Evolutionary conservation across 805 yeast genomes (phyloP), one percentile per base, ranked within the genome.

Genomic region (Torulaspora franciscae): DNA sequence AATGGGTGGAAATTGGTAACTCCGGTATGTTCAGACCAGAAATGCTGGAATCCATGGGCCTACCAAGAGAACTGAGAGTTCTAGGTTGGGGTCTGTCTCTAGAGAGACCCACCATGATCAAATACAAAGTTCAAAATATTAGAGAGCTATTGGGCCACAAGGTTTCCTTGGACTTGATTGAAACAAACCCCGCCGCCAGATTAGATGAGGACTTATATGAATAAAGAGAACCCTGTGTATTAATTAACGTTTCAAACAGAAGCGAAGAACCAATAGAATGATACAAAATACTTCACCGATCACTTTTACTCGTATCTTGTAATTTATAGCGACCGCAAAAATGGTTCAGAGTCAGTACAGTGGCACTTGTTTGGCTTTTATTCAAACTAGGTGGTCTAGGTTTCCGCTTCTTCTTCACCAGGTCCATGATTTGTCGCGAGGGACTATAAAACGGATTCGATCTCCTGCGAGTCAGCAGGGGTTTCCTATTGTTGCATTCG

Each of bases 11-110:
- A 75, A 91, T 93, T 61, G 99, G 99, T 68, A 93, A 93, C 76
- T 89, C 97, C 14, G 99, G 99, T 68, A 85, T 93, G 96, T 93
- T 93, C 77, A 83, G 99, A 72, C 99, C 99, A 10, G 99, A 93
- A 72, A 93, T 93, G 99, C 76, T 95, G 65, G 96, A 89, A 72
- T 73, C 96, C 36, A 91, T 93, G 98, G 99, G 99, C 28, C 77
- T 93, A 62, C 99, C 99, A 48, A 83, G 83, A 73, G 85, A 87
- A 65, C 69, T 95, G 73, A 79, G 97, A 66, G 98, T 91, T 9
- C 77, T 89, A 55, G 99, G 99, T 51, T 93, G 95, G 89, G 99
- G 99, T 62, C 75, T 93, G 59, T 85, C 95, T 19, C 76, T 93
- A 65, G 99, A 93, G 71, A 83, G 99, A 73, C 99, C 99, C 52